These are phyloP conservation scores for Paramecium biaurelia DNA, from an alignment of 73 alveolate genomes.

Conservation along the genomic window DNA sequence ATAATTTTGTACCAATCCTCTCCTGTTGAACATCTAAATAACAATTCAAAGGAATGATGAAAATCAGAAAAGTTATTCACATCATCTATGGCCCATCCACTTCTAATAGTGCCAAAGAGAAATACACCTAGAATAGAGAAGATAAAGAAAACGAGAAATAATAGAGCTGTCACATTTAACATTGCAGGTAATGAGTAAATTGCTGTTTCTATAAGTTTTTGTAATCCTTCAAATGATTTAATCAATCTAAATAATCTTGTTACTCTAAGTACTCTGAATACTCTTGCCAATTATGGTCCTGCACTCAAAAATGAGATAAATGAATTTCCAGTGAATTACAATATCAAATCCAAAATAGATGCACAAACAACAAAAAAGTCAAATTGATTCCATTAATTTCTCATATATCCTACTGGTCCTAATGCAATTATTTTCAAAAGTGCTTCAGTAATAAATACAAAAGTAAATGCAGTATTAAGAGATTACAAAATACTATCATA, in stretches of 20 bases:
- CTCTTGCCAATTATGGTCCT: conserved; percentile 84
- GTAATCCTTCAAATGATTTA: conserved; percentile 72
- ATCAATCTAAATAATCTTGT: conserved; percentile 76
- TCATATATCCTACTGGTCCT: conserved; percentile 76
- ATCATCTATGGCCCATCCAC: conserved; percentile 66
- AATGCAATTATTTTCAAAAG: conserved; percentile 77
- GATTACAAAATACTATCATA: conserved; percentile 61
- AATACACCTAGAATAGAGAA: conserved; percentile 92
- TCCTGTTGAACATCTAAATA: conserved; percentile 92
- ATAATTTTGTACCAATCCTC: conserved; percentile 91
- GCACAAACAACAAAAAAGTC: conserved; percentile 88
- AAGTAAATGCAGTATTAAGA: conserved; percentile 70
- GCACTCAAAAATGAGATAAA: conserved; percentile 77
- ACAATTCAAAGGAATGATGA: conserved; percentile 79
- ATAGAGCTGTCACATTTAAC: conserved; percentile 85
- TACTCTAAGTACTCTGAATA: conserved; percentile 75
- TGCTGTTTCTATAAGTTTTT: conserved; percentile 71
- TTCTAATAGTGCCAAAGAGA: conserved; percentile 71
- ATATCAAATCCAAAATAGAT: conserved; percentile 75
- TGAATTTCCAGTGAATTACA: conserved; percentile 72
- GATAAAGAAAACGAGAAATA: conserved; percentile 86
- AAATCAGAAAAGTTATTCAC: conserved; percentile 83
- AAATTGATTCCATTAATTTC: conserved; percentile 86
- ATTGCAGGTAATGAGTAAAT: conserved; percentile 93
- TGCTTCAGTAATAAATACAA: conserved; percentile 78